Percentiles rank a stretch among this genome's conserved stretches.
These are phyloP conservation scores for Moricandia arvensis DNA, from an alignment of 345 rosid genomes.

Conservation along the genomic window DNA sequence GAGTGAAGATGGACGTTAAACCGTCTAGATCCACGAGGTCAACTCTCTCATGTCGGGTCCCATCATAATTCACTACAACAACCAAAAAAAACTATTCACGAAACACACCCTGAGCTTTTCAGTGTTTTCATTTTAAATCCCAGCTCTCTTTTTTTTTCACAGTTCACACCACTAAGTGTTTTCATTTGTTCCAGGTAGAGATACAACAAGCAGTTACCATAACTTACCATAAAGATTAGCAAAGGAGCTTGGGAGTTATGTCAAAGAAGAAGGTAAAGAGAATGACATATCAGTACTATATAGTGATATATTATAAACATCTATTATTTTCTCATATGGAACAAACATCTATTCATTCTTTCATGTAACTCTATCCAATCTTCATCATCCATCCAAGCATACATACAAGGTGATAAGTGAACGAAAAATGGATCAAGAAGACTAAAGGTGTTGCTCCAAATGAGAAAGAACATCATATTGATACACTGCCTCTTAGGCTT, in stretches of 20 bases:
- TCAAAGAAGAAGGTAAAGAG: neutral
- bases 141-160: too few species aligned
- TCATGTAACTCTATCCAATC: too few species aligned
- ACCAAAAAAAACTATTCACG: neutral
- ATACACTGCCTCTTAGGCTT: neutral
- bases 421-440: neutral
- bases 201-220: conserved; percentile 17
- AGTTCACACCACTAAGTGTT: too few species aligned
- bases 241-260: neutral
- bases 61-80: neutral
- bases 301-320: too few species aligned
- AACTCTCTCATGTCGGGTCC: neutral
- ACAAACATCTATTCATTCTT: too few species aligned
- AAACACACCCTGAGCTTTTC: neutral
- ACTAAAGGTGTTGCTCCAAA: neutral
- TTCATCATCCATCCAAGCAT: too few species aligned
- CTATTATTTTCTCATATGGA: too few species aligned
- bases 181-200: neutral
- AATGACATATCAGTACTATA: too few species aligned
- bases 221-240: neutral
- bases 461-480: neutral
- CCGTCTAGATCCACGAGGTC: neutral
- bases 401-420: neutral
- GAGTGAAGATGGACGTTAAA: neutral
- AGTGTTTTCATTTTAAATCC: neutral